A percentile compares a stretch with the other conserved stretches of the same genome.
Conservation (phyloP, 495 filamentous ascomycete genomes). For the Annulohypoxylon maeteangense region DNA sequence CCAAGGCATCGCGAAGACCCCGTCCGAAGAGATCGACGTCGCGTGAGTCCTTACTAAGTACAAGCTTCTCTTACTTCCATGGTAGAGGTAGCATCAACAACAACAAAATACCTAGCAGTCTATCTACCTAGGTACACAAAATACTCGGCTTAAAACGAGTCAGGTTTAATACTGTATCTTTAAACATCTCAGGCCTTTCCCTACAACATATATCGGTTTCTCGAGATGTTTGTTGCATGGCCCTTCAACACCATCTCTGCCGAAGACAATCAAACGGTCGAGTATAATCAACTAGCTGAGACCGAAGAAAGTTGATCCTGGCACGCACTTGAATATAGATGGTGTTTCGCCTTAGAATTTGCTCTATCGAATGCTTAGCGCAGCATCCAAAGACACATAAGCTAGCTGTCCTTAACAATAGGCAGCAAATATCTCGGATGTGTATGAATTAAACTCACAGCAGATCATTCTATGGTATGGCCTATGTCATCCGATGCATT, state of each 20-base stretch:
- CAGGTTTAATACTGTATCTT: too few species aligned
- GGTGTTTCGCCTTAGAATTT: background rate
- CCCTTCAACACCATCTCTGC: too few species aligned
- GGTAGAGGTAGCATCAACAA: background rate
- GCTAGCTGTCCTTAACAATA: background rate
- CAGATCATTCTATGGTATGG: background rate
- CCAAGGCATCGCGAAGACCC: background rate
- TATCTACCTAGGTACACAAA: too few species aligned
- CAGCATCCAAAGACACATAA: background rate
- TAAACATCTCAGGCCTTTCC: too few species aligned
- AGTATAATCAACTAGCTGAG: too few species aligned
- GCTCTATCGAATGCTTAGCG: slow-evolving; percentile 2
- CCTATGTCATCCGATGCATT: background rate
- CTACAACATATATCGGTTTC: too few species aligned
- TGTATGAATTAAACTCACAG: background rate
- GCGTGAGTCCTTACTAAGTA: background rate
- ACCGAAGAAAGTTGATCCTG: background rate
- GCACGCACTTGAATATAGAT: background rate
- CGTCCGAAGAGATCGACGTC: background rate
- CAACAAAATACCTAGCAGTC: background rate
- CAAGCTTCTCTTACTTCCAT: background rate
- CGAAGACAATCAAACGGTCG: too few species aligned
- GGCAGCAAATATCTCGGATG: background rate
- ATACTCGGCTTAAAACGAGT: too few species aligned
- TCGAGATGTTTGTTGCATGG: too few species aligned